Percentiles rank a stretch among this genome's conserved stretches.
phyloP scores from a whole-genome alignment of 352 stramenopile genomes.

The Phytopythium litorale region DNA sequence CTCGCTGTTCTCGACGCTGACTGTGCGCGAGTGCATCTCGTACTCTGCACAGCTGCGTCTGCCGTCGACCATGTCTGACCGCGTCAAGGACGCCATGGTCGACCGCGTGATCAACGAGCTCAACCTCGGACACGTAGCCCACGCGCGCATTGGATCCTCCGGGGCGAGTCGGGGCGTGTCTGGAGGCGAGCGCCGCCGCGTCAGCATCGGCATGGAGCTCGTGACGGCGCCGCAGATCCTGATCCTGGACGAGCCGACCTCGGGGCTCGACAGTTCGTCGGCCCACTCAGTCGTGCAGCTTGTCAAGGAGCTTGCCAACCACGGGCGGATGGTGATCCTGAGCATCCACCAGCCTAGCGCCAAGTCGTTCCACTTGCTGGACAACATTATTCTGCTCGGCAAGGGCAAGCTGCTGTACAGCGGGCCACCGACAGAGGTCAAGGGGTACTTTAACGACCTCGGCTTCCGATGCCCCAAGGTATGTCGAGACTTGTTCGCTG shows the following conservation, averaged over 20 bases:
- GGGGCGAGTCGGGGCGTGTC: constrained; percentile 83
- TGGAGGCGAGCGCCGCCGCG: constrained; percentile 90
- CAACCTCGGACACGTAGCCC: constrained; percentile 60
- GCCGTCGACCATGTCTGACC: constrained; percentile 36
- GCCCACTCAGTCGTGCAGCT: constrained; percentile 90
- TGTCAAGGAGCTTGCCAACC: constrained; percentile 78
- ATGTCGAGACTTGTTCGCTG: constrained; percentile 7
- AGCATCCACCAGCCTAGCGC: constrained; percentile 90
- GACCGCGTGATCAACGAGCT: constrained; percentile 66
- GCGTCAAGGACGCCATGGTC: constrained; percentile 64
- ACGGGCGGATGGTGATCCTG: constrained; percentile 77
- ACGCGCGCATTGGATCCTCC: constrained; percentile 51
- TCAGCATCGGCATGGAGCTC: constrained; percentile 93
- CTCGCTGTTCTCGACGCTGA: constrained; percentile 74
- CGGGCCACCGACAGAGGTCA: constrained; percentile 40
- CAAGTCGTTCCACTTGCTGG: constrained; percentile 88
- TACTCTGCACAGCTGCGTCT: constrained; percentile 82
- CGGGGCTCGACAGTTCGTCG: constrained; percentile 88
- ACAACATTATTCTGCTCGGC: constrained; percentile 89
- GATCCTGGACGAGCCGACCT: constrained; percentile 92
- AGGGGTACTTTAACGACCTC: constrained; percentile 56
- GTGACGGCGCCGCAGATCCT: constrained; percentile 86
- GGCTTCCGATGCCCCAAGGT: constrained; percentile 64
- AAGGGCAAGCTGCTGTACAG: constrained; percentile 74
- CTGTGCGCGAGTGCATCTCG: constrained; percentile 77